phyloP scores from a whole-genome alignment of 441 rosid genomes.

The Erodium trifolium region DNA sequence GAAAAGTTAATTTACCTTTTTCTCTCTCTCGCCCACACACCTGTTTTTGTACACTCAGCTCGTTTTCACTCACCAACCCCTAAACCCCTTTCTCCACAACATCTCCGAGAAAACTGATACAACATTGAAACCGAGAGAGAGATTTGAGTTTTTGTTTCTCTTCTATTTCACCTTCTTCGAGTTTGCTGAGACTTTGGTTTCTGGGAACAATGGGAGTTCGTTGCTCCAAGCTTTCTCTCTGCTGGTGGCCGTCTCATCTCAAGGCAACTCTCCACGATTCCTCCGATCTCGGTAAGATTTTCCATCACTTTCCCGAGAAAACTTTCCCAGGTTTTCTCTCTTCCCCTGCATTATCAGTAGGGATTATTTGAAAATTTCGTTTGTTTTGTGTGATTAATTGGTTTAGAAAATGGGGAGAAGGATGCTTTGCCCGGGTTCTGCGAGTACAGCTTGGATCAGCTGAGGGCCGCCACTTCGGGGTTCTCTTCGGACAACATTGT shows the following conservation, averaged over 20 bases:
- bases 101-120: slow-evolving; percentile 15
- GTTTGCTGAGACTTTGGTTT: not conserved
- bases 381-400: slow-evolving; percentile 3
- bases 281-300: slow-evolving; percentile 60
- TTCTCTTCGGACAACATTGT: slow-evolving; percentile 70
- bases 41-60: not conserved
- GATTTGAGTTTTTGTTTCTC: not conserved
- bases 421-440: slow-evolving; percentile 48
- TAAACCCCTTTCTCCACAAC: slow-evolving; percentile 20
- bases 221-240: slow-evolving; percentile 83
- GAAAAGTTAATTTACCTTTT: not conserved
- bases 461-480: slow-evolving; percentile 68
- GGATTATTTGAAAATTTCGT: not conserved
- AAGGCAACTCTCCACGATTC: slow-evolving; percentile 52
- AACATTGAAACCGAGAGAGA: slow-evolving; percentile 3
- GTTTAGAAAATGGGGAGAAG: slow-evolving; percentile 48
- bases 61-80: slow-evolving; percentile 20
- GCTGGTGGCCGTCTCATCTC: slow-evolving; percentile 76
- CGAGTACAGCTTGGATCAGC: slow-evolving; percentile 71
- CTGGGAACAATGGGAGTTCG: slow-evolving; percentile 60
- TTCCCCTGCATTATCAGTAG: not conserved
- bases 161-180: not conserved
- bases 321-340: not conserved
- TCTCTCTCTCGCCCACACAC: not conserved
- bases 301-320: slow-evolving; percentile 21